These are phyloP conservation scores for Orobanche coerulescens DNA, from an alignment of 257 asterid species.

Conservation along the genomic window DNA sequence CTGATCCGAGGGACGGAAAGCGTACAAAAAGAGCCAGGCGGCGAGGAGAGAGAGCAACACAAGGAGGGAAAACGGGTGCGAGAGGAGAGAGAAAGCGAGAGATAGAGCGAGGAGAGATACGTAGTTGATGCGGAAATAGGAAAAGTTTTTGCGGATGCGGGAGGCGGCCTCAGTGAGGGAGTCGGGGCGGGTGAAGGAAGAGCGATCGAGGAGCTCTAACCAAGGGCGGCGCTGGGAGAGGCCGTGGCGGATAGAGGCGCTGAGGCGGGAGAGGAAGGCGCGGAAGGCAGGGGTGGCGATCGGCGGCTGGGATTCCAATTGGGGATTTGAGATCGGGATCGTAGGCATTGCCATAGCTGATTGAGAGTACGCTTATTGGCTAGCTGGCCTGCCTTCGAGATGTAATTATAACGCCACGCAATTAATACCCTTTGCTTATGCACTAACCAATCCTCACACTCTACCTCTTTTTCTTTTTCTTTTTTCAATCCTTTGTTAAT, in stretches of 20 bases:
- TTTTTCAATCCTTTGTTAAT: too few species aligned
- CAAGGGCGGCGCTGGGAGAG: conserved; percentile 89
- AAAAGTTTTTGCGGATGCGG: conserved; percentile 62
- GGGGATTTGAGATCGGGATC: conserved; percentile 64
- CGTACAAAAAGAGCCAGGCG: conserved; percentile 68
- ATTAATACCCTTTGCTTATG: not conserved
- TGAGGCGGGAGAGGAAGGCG: conserved; percentile 56
- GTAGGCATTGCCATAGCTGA: conserved; percentile 44
- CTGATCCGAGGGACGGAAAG: conserved; percentile 74
- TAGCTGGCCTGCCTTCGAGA: not conserved
- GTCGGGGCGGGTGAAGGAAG: conserved; percentile 86
- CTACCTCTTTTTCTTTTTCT: not conserved
- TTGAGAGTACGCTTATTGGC: conserved; percentile 13
- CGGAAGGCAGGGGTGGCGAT: conserved; percentile 75
- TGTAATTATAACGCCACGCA: not conserved
- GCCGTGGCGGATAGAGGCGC: conserved; percentile 53
- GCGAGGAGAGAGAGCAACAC: conserved; percentile 53
- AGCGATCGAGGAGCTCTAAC: conserved; percentile 74
- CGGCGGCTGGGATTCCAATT: conserved; percentile 43
- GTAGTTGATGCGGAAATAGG: conserved; percentile 86
- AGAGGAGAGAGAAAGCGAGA: conserved; percentile 68
- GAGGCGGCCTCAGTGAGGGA: conserved; percentile 81
- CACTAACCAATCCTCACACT: not conserved
- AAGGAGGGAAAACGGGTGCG: conserved; percentile 84
- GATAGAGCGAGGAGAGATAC: conserved; percentile 54